Conservation (phyloP, 1,284 basidiomycete genomes). For the Apiotrichum laibachii region DNA sequence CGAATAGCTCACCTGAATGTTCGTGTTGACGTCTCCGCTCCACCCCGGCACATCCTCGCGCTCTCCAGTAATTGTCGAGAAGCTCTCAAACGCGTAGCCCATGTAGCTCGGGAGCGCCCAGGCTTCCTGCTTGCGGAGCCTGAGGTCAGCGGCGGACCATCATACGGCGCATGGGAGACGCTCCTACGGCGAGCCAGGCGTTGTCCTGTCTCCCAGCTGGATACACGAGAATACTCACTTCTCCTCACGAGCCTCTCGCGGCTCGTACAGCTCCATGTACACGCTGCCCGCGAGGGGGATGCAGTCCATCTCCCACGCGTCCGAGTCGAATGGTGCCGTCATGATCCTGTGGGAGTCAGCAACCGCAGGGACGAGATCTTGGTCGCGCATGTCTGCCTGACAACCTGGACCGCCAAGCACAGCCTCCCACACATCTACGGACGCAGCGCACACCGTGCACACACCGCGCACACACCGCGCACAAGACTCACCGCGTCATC, state of each 20-base stretch:
- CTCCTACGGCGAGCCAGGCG: too few species aligned
- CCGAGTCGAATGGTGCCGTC: slow-evolving; percentile 76
- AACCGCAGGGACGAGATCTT: background rate
- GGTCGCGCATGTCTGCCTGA: too few species aligned
- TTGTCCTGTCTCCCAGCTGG: too few species aligned
- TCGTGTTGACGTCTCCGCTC: slow-evolving; percentile 86
- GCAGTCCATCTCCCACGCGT: slow-evolving; percentile 79
- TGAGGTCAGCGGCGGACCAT: background rate
- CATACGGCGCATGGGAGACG: too few species aligned
- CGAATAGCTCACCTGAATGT: slow-evolving; percentile 60
- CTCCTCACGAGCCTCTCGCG: slow-evolving; percentile 29
- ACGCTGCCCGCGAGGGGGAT: slow-evolving; percentile 73
- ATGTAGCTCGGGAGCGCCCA: slow-evolving; percentile 46
- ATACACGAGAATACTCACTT: slow-evolving; percentile 23
- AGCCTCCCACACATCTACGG: background rate
- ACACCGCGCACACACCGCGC: background rate
- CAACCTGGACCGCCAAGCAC: background rate
- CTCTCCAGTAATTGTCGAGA: slow-evolving; percentile 29
- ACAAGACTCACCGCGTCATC: slow-evolving; percentile 43
- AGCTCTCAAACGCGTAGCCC: slow-evolving; percentile 49
- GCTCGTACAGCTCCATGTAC: slow-evolving; percentile 77
- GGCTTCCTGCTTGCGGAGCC: slow-evolving; percentile 20
- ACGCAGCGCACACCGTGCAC: background rate
- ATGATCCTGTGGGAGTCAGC: slow-evolving; percentile 57
- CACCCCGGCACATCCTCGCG: slow-evolving; percentile 58